Base-by-base conservation (phyloP, 176 grass and related monocot species). In the Aegilops longissima region DNA sequence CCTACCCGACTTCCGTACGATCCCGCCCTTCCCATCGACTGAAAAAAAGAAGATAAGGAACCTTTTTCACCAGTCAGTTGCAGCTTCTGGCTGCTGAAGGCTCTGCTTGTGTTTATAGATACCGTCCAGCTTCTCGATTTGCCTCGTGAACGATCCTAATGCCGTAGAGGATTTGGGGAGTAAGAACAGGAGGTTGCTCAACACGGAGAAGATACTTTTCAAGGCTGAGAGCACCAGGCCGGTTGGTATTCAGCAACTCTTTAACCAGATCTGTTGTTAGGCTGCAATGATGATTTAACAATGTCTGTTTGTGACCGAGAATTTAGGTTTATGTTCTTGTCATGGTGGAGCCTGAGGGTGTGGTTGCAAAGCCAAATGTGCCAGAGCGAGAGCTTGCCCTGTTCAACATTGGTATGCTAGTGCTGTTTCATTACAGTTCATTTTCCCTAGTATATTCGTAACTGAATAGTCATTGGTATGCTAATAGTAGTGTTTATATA, bases 121-220 rank as follows among this genome's bases (percentile, higher is more conserved):
- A 88, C 97, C 94, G 3, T 91, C 92, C 25, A 94, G 82, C 80
- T 99, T 96, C 24, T 90, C 88, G 12, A 92, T 99, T 59, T 83
- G 59, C 64, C 79, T 94, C 12, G 51, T 87, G 71, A 81, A 69
- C 12, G 76, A 74, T 80, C 71, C 70, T 35, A 20, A 87, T 35
- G 44, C 45, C 4, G 34, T 74, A 12, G 86, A 89, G 75, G 80
- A 78, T 45, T 56, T 3, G 66, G 80, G 77, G 61, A 83, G 61
- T 62, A 96, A 87, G 61, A 99, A 94, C 82, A 91, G 97, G 88
- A 94, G 85, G 87, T 77, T 99, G 87, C 92, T 99, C 42, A 93
- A 99, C 83, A 94, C 92, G 21, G 92, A 99, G 71, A 99, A 99
- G 83, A 86, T 99, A 13, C 86, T 96, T 67, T 99, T 99, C 83